Evolutionary conservation across 495 filamentous ascomycete species (phyloP), one percentile per base, ranked within the genome.

Genomic region (Hyaloscypha variabilis): DNA sequence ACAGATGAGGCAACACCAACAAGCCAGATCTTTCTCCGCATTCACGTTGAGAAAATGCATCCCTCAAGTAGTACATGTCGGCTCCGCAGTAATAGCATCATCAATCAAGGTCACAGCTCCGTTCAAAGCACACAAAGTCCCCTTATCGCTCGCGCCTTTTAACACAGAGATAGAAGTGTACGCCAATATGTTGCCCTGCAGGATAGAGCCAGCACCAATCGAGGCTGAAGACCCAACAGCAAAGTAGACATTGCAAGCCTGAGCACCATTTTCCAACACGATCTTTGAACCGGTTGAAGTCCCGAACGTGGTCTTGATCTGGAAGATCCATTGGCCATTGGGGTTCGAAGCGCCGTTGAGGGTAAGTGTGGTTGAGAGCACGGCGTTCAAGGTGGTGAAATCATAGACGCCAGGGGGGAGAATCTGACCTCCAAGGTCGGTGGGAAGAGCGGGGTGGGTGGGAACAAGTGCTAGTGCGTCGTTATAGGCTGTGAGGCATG

Each of bases 221-320:
- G 68, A 54, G 8, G 64, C 69, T 13, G 56, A 62, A 17, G 61
- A 54, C 2, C 66, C 62, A 3, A 71, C 62, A 24, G 52, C 49
- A 25, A 60, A 71, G 54, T 62, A 71, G 36, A 68, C 46, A n/a
- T 65, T 68, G 39, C 65, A 68, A 10, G 65, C 60, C 36, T 68
- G 60, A 10, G 65, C 69, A 26, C 69, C 69, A 51, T 62, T 62
- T 17, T 30, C 54, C 10, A 68, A 28, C 8, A 63, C 6, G 1
- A 71, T 42, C 13, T 53, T 52, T 1, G 69, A 58, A 21, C 4
- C 19, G 11, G 55, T 51, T 4, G 66, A 52, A 24, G 42, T 61
- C 26, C 62, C 49, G 26, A 59, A 65, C 1, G 56, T 65, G 19
- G 39, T 46, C 11, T 8, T 23, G 62, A 71, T 65, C 24, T 61